phyloP scores from a whole-genome alignment of 257 asterid genomes.

The Penstemon barbatus region DNA sequence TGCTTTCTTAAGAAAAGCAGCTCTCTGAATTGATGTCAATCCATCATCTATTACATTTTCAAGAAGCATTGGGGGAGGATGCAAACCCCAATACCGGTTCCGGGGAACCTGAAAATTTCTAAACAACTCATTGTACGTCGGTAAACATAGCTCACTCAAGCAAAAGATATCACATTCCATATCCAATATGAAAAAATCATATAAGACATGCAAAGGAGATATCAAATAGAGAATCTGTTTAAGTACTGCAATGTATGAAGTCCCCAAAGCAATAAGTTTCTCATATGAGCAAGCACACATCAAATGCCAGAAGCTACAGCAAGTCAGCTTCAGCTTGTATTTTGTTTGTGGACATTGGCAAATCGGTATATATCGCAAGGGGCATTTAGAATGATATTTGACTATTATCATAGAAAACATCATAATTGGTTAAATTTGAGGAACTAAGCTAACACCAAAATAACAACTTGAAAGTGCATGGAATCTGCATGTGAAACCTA shows the following conservation, averaged over 20 bases:
- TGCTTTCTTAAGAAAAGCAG: slow-evolving; percentile 86
- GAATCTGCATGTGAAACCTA: slow-evolving; percentile 1
- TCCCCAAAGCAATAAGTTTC: slow-evolving; percentile 11
- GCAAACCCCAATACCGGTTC: slow-evolving; percentile 97
- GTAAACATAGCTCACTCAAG: slow-evolving; percentile 12
- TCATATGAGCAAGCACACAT: slow-evolving; percentile 16
- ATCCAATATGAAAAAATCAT: slow-evolving; percentile 15
- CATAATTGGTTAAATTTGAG: slow-evolving; percentile 8
- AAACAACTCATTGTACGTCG: slow-evolving; percentile 27
- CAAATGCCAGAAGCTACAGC: slow-evolving; percentile 16
- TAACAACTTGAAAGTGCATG: slow-evolving; percentile 1
- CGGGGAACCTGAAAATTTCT: slow-evolving; percentile 72
- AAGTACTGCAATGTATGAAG: neutral
- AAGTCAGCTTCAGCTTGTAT: slow-evolving; percentile 9
- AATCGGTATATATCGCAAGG: slow-evolving; percentile 11
- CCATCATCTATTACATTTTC: slow-evolving; percentile 93
- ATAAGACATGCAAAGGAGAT: neutral
- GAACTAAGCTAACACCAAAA: neutral
- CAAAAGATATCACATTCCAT: slow-evolving; percentile 8
- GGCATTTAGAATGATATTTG: neutral
- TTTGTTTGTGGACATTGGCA: slow-evolving; percentile 7
- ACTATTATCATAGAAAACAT: neutral
- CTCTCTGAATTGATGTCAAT: slow-evolving; percentile 75
- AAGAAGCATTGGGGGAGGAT: slow-evolving; percentile 93
- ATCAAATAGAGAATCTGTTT: slow-evolving; percentile 4